phyloP scores from a whole-genome alignment of 2,329 filamentous ascomycete genomes.

The Pseudogymnoascus sp. region DNA sequence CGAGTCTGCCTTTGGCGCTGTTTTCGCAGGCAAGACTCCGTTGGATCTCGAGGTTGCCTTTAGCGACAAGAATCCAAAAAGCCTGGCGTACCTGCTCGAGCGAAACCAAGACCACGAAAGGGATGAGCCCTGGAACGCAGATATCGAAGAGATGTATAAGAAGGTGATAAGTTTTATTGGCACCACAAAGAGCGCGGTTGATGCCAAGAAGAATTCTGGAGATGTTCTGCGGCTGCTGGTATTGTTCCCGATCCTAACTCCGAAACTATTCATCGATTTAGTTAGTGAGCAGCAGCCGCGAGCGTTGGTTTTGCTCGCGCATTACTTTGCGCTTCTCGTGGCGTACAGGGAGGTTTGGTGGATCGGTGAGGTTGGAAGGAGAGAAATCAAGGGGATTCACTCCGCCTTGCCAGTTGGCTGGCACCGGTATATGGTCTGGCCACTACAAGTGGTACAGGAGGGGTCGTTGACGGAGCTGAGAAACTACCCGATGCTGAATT shows the following conservation, averaged over 20 bases:
- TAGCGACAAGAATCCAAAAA: background rate
- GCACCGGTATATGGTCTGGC: conserved; percentile 16
- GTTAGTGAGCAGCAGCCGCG: conserved; percentile 17
- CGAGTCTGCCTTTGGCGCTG: background rate
- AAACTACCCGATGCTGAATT: background rate
- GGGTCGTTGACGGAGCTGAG: background rate
- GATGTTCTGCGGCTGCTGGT: conserved; percentile 13
- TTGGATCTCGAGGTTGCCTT: background rate
- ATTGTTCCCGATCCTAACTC: conserved; percentile 14
- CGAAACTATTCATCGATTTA: conserved; percentile 15
- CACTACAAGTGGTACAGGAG: conserved; percentile 14
- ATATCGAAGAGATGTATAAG: conserved; percentile 17
- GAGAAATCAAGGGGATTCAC: conserved; percentile 16
- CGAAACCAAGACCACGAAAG: conserved; percentile 12
- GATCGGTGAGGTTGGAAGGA: conserved; percentile 24
- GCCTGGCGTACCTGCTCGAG: conserved; percentile 9
- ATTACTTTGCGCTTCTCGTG: conserved; percentile 30
- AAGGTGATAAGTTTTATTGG: conserved; percentile 17
- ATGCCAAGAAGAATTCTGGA: conserved; percentile 4
- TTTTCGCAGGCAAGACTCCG: conserved; percentile 15
- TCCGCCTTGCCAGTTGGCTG: conserved; percentile 13
- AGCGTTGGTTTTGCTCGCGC: conserved; percentile 23
- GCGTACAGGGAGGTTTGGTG: conserved; percentile 30
- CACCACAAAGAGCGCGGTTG: conserved; percentile 11
- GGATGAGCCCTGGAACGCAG: conserved; percentile 16